Base-by-base conservation (phyloP, 2,329 filamentous ascomycete genomes). In the Alternaria panax region DNA sequence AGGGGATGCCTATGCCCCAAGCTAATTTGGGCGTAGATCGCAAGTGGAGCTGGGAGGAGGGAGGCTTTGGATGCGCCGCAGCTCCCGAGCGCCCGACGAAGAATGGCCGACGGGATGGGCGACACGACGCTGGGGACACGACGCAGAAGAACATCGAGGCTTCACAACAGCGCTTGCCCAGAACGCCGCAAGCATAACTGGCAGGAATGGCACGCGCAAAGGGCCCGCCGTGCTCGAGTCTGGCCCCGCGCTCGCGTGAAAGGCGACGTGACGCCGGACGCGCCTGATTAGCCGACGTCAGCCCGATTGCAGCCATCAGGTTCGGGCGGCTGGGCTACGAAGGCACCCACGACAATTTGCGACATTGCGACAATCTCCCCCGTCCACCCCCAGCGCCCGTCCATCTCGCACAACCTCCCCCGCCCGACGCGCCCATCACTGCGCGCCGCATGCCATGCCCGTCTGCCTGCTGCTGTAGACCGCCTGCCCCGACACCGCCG, bases 401-500 rank as follows among this genome's bases (percentile, higher is more conserved):
- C 64, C 68, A 69, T 70, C 74, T 61, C 59, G 63, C 59, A 41
- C 38, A 30, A 59, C 51, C 40, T 40, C 48, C 48, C 58, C 61
- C 62, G 41, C 48, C 57, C 50, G 54, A 56, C 66, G 54, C 64
- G 59, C 53, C 64, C 59, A 54, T 56, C 54, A 25, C 25, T 41
- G 57, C 55, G 59, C 51, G 51, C 57, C 60, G 64, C 58, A 57
- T 67, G 68, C 68, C 48, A 69, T 69, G 65, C 64, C 51, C 65
- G 58, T 56, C 63, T 67, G 71, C 62, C 62, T 53, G 60, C 68
- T 58, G 50, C 70, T 56, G 63, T 36, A 59, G 65, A 59, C 61
- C 63, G 70, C 62, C 73, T 69, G 71, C 63, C 40, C 54, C 36
- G 18, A 59, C 63, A 58, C 60, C 65, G 72, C 63, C 74, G 74